Evolutionary conservation across 2,329 filamentous ascomycete genomes (phyloP), one percentile per base, ranked within the genome.

Genomic region (Botrytis sinoallii): DNA sequence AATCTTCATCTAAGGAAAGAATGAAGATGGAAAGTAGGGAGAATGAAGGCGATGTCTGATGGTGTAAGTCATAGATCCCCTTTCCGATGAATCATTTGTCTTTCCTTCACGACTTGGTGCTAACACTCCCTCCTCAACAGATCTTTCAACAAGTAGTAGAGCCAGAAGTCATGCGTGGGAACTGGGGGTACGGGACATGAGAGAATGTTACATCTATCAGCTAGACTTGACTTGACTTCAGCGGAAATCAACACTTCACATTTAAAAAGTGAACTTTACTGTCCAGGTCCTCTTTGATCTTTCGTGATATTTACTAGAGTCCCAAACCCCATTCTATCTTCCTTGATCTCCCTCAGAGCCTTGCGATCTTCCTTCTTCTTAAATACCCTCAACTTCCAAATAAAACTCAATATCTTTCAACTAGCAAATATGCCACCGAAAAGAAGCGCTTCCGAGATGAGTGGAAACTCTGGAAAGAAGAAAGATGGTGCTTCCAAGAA

Each of bases 1-100:
- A 29, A 1, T 20, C 9, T 0, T 9, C 7, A 42, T 4, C 25
- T 3, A 12, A 8, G 29, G 18, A 48, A 22, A 46, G 1, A 10
- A 18, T 20, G 2, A 66, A 18, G 25, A 16, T 16, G 42, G 44
- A 48, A 20, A 20, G 4, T 1, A 8, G 18, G 12, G 29, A 25
- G 40, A 7, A 8, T 12, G 32, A 22, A 35, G 32, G 1, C 18
- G 14, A 22, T 20, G 10, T 9, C 9, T 65, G 18, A 40, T 12
- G 18, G 16, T 35, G 42, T 35, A 46, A 35, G 63, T 48, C 1
- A 35, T 29, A 2, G 16, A 6, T 35, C 6, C 5, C 10, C 29
- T 16, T 12, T 1, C 25, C 25, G 2, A 38, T 16, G 25, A 3
- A 48, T 1, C 1, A 38, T n/a, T 22, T 25, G 3, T 16, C 29